phyloP scores from a whole-genome alignment of 176 grass and related monocot genomes.

The Eragrostis curvula region DNA sequence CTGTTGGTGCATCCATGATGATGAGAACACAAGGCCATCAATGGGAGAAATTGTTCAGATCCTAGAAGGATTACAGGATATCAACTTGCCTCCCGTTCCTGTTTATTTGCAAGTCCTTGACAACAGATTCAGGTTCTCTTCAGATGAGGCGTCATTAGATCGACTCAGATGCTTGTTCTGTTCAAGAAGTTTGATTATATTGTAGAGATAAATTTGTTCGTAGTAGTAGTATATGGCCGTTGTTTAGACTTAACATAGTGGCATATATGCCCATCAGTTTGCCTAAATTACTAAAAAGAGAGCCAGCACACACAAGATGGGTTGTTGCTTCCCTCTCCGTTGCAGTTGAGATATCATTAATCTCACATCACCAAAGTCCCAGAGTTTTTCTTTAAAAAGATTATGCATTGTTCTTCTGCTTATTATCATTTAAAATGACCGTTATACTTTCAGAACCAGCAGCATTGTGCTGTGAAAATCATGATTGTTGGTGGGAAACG shows the following conservation, averaged over 20 bases:
- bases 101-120: not conserved
- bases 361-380: no score
- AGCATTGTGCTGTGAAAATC: not conserved
- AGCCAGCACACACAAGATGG: no score
- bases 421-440: not conserved
- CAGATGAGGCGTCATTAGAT: not conserved
- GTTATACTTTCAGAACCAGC: not conserved
- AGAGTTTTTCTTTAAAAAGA: no score
- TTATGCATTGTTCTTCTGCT: no score
- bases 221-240: not conserved
- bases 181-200: not conserved
- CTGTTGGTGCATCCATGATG: not conserved
- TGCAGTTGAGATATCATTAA: no score
- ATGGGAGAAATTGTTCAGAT: not conserved
- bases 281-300: not conserved
- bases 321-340: no score
- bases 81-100: not conserved
- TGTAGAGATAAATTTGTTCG: not conserved
- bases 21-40: not conserved
- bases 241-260: not conserved
- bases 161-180: not conserved
- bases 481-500: no score
- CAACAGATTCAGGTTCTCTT: not conserved
- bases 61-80: not conserved
- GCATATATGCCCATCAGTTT: not conserved